A percentile compares a stretch with the other conserved stretches of the same genome.
Evolutionary conservation across 371 early-diverging fungal species (phyloP).

Genomic region (Zancudomyces culisetae): DNA sequence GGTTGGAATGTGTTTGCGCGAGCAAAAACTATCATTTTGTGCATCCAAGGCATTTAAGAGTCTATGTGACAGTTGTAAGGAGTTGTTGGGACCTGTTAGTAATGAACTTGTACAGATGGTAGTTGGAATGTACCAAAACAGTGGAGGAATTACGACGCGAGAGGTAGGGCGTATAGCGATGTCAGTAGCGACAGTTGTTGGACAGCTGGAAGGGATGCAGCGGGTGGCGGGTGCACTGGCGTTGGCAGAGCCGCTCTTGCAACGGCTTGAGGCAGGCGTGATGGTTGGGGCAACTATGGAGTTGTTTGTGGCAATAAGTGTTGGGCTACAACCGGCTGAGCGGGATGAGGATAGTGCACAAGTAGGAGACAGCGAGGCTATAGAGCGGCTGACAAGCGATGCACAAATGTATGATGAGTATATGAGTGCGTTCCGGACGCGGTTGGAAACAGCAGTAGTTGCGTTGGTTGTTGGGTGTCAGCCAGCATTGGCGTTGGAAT

Average conservation of each 20-base stretch:
- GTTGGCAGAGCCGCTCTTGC: background rate
- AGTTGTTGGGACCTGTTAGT: background rate
- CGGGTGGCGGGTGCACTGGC: background rate
- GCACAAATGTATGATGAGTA: background rate
- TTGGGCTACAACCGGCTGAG: background rate
- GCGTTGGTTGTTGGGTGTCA: background rate
- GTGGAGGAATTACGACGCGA: background rate
- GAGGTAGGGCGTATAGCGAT: background rate
- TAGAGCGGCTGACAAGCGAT: background rate
- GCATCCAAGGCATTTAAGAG: background rate
- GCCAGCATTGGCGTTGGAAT: background rate
- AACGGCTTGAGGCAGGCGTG: background rate
- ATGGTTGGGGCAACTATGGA: background rate
- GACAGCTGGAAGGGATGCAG: background rate
- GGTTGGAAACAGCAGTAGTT: background rate
- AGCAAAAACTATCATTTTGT: background rate
- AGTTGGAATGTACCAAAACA: background rate
- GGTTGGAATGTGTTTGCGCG: background rate
- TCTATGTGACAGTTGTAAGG: background rate
- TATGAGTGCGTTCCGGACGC: background rate
- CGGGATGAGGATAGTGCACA: background rate
- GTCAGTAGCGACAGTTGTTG: background rate
- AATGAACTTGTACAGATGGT: background rate
- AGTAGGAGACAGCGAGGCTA: background rate
- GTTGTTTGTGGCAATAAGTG: background rate